Evolutionary conservation across 331 rosid genomes (phyloP), one percentile per base, ranked within the genome.

Genomic region (Acacia pycnantha): DNA sequence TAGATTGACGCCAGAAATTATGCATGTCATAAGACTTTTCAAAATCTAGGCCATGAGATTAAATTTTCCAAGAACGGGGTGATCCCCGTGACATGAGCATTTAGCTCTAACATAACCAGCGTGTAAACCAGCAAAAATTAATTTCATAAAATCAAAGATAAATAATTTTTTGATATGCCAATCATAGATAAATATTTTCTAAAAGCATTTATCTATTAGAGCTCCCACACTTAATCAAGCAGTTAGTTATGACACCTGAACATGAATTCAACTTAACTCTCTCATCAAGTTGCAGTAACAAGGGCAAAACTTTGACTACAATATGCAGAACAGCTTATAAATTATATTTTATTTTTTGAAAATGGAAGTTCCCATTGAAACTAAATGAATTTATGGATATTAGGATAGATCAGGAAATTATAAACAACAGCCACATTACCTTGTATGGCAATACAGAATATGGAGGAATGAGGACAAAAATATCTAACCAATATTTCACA

Each of bases 211-310:
- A 24, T 31, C 76, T 21, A 26, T 5, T 62, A 14, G 41, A 31
- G 8, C 69, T 15, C 70, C 22, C 16, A 46, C n/a, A 22, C n/a
- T 8, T 48, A 46, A 46, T 4, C 29, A 31, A 48, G n/a, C 41
- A 72, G 24, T 74, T 19, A 33, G 11, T 19, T 6, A 53, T 54
- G 66, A 33, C 16, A 31, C 11, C 47, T 35, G 67, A 74, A 18
- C 78, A 51, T 74, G 66, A 74, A 70, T 70, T 70, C 44, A 24
- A 70, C 75, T 70, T 70, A 6, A 70, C 75, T 14, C 37, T 5
- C 37, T 16, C 75, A 24, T 13, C 75, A 44, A 24, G 56, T 24
- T 24, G 35, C 37, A 70, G 40, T 22, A 70, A 70, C 11, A 24
- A 70, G 37, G 54, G 75, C 2, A 44, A 70, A 70, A 12, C 12